Percentiles rank a stretch among this genome's conserved stretches.
Conservation (phyloP, 768 basidiomycete species). For the Termitomyces bulborhizus region DNA sequence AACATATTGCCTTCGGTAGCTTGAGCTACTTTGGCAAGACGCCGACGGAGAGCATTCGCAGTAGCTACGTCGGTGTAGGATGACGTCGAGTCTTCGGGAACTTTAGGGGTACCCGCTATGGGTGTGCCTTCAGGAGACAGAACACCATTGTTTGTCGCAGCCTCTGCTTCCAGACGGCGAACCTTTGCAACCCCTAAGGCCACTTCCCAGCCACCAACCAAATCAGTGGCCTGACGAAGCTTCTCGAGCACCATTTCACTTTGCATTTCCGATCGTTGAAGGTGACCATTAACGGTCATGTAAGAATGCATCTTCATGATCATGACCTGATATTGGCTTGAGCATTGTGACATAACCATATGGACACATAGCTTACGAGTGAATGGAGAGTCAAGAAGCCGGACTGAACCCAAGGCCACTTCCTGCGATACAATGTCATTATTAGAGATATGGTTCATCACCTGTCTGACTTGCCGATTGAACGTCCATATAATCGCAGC, state of each 20-base stretch:
- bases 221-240: slow-evolving; percentile 41
- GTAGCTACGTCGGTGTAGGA: slow-evolving; percentile 50
- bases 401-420: slow-evolving; percentile 98
- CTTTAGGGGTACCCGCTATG: slow-evolving; percentile 34
- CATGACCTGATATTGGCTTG: slow-evolving; percentile 46
- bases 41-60: slow-evolving; percentile 49
- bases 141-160: slow-evolving; percentile 11
- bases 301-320: slow-evolving; percentile 98
- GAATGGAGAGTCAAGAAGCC: slow-evolving; percentile 86
- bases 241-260: slow-evolving; percentile 35
- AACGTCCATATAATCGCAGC: slow-evolving; percentile 86
- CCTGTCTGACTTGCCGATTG: slow-evolving; percentile 46
- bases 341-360: background rate
- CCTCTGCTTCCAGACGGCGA: slow-evolving; percentile 35
- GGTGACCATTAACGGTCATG: slow-evolving; percentile 80
- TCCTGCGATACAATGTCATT: slow-evolving; percentile 32
- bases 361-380: slow-evolving; percentile 40
- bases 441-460: background rate
- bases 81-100: slow-evolving; percentile 38
- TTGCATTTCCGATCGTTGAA: slow-evolving; percentile 48
- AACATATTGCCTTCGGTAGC: slow-evolving; percentile 16
- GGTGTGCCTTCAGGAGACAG: slow-evolving; percentile 20
- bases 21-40: slow-evolving; percentile 39
- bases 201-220: slow-evolving; percentile 62
- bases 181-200: slow-evolving; percentile 47